Evolutionary conservation across 169 alveolate genomes (phyloP).

Genomic region (Eimeria zaria): DNA sequence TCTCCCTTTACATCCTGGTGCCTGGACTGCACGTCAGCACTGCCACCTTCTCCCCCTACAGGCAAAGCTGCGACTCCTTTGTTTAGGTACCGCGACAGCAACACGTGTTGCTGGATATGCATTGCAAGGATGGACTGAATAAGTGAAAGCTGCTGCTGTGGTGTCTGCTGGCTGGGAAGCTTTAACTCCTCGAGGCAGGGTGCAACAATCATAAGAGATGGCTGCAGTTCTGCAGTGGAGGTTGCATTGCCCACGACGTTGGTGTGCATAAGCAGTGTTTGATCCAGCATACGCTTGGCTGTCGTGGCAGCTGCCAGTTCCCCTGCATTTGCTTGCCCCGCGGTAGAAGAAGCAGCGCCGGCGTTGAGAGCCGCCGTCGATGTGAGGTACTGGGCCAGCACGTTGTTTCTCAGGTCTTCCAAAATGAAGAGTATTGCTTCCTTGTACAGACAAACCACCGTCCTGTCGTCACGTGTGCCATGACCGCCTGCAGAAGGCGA

Average conservation of each 20-base stretch:
- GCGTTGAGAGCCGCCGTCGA: slow-evolving; percentile 11
- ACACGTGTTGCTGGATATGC: slow-evolving; percentile 76
- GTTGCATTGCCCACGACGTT: slow-evolving; percentile 77
- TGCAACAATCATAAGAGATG: slow-evolving; percentile 62
- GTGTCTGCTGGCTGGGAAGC: slow-evolving; percentile 78
- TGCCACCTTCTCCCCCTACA: not conserved
- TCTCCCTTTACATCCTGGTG: slow-evolving; percentile 31
- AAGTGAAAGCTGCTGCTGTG: slow-evolving; percentile 69
- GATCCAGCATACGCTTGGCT: slow-evolving; percentile 68
- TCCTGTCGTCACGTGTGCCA: slow-evolving; percentile 33
- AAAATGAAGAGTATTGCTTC: slow-evolving; percentile 53
- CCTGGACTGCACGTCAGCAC: slow-evolving; percentile 9
- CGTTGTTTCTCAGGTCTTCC: slow-evolving; percentile 64
- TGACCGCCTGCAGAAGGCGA: not conserved
- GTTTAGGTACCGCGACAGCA: slow-evolving; percentile 71
- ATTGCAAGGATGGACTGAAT: slow-evolving; percentile 70
- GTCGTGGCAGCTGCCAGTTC: slow-evolving; percentile 64
- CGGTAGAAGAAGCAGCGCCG: not conserved
- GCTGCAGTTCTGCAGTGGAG: slow-evolving; percentile 58
- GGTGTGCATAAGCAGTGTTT: slow-evolving; percentile 69
- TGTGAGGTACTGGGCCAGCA: slow-evolving; percentile 57
- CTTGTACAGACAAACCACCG: slow-evolving; percentile 60
- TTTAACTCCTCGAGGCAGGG: slow-evolving; percentile 74
- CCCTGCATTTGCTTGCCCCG: not conserved
- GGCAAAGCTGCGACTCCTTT: slow-evolving; percentile 24